Conservation (phyloP, 352 stramenopile species). For the Blastocystis sp. region DNA sequence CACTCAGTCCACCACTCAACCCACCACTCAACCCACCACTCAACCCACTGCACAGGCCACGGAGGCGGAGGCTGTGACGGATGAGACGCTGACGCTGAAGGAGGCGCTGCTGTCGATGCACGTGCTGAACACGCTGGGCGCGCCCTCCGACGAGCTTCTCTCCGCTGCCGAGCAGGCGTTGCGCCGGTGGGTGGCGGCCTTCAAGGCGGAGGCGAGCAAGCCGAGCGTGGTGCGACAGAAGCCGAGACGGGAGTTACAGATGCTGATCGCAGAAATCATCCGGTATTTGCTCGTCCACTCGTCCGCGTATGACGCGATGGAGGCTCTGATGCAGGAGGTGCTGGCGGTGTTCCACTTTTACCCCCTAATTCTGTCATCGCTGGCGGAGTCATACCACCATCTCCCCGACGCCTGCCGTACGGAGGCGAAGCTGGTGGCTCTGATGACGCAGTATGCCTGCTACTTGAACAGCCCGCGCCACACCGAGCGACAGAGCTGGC, state of each 20-base stretch:
- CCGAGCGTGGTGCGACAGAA: neutral
- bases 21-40: too few relatives aligned
- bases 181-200: neutral
- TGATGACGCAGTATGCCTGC: neutral
- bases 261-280: constrained; percentile 1
- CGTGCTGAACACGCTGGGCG: neutral
- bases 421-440: neutral
- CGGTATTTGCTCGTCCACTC: neutral
- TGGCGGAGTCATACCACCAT: neutral
- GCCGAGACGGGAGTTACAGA: neutral
- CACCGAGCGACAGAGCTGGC: constrained; percentile 3
- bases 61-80: neutral
- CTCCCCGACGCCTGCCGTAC: neutral
- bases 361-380: constrained; percentile 4
- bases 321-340: neutral
- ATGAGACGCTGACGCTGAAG: neutral
- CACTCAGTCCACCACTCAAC: too few relatives aligned
- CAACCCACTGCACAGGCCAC: too few relatives aligned
- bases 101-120: neutral
- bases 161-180: neutral
- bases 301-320: neutral
- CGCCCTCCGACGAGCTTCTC: neutral
- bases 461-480: neutral
- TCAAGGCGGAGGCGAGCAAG: neutral
- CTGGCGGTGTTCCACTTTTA: neutral